phyloP scores from a whole-genome alignment of 2,329 filamentous ascomycete species.

The Alternaria dauci region DNA sequence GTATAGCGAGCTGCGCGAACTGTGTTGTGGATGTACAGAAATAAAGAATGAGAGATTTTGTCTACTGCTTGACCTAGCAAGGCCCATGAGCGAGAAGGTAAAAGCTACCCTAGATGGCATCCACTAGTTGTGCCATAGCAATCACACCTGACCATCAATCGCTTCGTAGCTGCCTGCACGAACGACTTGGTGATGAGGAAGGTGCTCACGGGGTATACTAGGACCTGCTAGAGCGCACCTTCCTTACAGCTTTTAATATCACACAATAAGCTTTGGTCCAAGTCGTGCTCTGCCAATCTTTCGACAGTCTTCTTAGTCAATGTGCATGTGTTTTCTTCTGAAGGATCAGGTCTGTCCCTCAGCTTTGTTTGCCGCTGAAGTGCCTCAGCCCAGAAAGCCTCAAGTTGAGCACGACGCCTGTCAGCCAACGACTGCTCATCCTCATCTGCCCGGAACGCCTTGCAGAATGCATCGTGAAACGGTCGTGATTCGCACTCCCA shows the following conservation, averaged over 20 bases:
- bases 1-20: not conserved
- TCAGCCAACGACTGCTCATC: slow-evolving; percentile 21
- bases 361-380: not conserved
- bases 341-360: not conserved
- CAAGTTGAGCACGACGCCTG: slow-evolving; percentile 23
- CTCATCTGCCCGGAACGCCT: slow-evolving; percentile 21
- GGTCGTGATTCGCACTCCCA: slow-evolving; percentile 30
- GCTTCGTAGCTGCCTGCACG: not conserved
- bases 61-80: not conserved
- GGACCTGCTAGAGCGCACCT: not conserved
- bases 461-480: slow-evolving; percentile 26
- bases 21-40: not conserved
- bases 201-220: not conserved
- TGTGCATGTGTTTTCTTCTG: not conserved
- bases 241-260: not conserved
- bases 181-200: not conserved
- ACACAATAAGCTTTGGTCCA: not conserved
- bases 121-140: not conserved
- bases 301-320: not conserved
- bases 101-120: not conserved
- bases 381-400: slow-evolving; percentile 19
- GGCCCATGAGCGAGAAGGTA: not conserved
- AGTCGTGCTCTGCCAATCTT: not conserved
- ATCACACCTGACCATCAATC: not conserved
- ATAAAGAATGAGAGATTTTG: not conserved